Base-by-base conservation (phyloP, 768 basidiomycete genomes). In the Phanerochaete sordida region DNA sequence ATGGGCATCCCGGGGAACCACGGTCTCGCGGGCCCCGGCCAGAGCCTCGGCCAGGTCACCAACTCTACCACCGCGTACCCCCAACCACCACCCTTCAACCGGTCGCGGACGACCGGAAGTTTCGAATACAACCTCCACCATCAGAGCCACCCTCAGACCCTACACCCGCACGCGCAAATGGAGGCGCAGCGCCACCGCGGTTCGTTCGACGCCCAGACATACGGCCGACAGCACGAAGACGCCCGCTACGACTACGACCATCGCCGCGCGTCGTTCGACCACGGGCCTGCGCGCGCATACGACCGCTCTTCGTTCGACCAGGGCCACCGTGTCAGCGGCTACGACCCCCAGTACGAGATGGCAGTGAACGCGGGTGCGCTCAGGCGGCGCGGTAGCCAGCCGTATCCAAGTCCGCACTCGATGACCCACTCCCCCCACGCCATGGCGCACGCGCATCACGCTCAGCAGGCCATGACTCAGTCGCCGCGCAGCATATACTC, bases 361-460 rank as follows among this genome's bases (percentile, higher is more conserved):
- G 49, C 49, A 21, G n/a, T 59, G 50, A 31, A 31, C 47, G 24
- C 37, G 6, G 54, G 54, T 4, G 57, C 46, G 30, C 24, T 52
- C 45, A 28, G 58, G 30, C 33, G 58, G 24, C 48, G 58, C 31
- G 58, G 58, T 21, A 59, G 58, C 24, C 58, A 59, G 58, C 58
- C 58, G 50, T 59, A 59, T 37, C 58, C 58, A 13, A 37, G 31
- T 11, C 58, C 58, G 39, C 58, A 59, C 31, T 46, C 56, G 8
- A 43, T 57, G 27, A 48, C 44, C 12, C 56, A 56, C 23, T 56
- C 56, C 23, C 56, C 43, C 1, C 46, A 48, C 57, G 46, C 56
- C 24, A 30, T 35, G 23, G 21, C 30, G 13, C 53, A 37, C 24
- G 15, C 16, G 11, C 53, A 37, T 11, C 57, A 58, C 24, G 28